phyloP scores from a whole-genome alignment of 2,329 filamentous ascomycete species.

The Aureobasidium uvarum region DNA sequence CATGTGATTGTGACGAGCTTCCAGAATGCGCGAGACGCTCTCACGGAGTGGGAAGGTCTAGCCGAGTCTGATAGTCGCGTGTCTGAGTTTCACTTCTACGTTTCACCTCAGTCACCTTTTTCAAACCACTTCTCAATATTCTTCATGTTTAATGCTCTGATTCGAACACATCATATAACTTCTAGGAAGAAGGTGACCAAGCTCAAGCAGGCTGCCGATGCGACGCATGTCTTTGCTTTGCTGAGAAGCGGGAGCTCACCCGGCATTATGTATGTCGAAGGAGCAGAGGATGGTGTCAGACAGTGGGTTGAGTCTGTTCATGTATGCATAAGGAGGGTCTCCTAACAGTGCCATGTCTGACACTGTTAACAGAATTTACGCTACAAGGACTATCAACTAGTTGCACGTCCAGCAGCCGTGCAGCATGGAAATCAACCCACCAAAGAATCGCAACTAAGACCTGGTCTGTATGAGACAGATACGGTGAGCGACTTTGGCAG shows the following conservation, averaged over 20 bases:
- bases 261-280: conserved; percentile 77
- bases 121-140: neutral
- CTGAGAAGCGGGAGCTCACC: conserved; percentile 66
- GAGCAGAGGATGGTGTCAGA: conserved; percentile 55
- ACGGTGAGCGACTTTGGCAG: conserved; percentile 64
- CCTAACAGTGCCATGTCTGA: neutral
- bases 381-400: conserved; percentile 72
- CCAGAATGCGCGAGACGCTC: conserved; percentile 21
- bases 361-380: conserved; percentile 48
- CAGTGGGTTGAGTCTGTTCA: conserved; percentile 66
- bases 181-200: conserved; percentile 69
- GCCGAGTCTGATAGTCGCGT: neutral
- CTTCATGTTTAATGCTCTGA: conserved; percentile 57
- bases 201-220: conserved; percentile 63
- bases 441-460: conserved; percentile 38
- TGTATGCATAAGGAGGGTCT: conserved; percentile 33
- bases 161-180: conserved; percentile 78
- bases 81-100: neutral
- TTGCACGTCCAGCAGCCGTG: conserved; percentile 51
- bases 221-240: conserved; percentile 61
- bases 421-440: conserved; percentile 24
- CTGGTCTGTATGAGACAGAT: conserved; percentile 56
- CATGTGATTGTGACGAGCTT: conserved; percentile 23
- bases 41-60: neutral
- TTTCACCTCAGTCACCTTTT: neutral